Conservation (phyloP, 352 stramenopile genomes). For the Globisporangium recalcitrans region DNA sequence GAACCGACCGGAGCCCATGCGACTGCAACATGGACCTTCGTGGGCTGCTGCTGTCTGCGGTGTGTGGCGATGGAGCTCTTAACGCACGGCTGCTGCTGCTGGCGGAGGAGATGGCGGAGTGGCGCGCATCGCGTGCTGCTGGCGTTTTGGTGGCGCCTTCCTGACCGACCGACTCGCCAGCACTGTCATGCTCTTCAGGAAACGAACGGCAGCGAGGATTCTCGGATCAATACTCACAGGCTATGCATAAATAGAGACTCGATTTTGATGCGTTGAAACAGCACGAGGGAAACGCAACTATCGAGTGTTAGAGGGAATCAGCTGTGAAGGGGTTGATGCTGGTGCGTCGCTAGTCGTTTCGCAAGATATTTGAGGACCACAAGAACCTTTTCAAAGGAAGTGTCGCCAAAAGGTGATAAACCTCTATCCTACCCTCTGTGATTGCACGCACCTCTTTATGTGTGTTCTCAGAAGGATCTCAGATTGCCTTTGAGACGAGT, state of each 20-base stretch:
- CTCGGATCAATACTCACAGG: neutral
- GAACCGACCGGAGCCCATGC: constrained; percentile 6
- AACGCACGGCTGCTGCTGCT: neutral
- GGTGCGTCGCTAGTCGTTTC: neutral
- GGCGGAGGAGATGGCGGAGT: constrained; percentile 1
- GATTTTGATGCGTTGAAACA: too few relatives aligned
- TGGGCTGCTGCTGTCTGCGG: neutral
- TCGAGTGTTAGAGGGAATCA: neutral
- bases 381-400: constrained; percentile 6
- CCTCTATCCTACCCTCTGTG: neutral
- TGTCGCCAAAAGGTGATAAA: neutral
- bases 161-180: neutral
- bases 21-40: constrained; percentile 7
- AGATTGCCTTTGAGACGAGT: neutral
- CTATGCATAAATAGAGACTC: neutral
- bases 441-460: neutral
- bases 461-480: neutral
- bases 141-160: neutral
- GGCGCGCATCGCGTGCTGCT: neutral
- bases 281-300: constrained; percentile 1
- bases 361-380: constrained; percentile 7
- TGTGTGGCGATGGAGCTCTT: neutral
- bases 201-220: neutral
- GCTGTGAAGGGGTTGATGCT: neutral
- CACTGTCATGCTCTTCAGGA: constrained; percentile 3